A percentile compares a stretch with the other conserved stretches of the same genome.
Conservation (phyloP, 2,329 filamentous ascomycete genomes). For the Cyphellophora europaea region DNA sequence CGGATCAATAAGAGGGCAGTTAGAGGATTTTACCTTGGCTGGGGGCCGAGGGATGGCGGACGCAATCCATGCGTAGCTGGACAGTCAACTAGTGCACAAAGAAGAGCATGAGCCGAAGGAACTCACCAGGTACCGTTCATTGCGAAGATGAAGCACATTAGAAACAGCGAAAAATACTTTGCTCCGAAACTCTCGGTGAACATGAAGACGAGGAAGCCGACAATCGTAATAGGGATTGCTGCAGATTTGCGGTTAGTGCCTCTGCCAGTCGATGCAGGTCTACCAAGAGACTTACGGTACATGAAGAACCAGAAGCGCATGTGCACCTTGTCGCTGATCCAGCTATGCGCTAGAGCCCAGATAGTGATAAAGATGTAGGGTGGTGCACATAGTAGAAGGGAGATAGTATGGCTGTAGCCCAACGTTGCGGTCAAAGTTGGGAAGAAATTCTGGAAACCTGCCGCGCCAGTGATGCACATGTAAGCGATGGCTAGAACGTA, state of each 20-base stretch:
- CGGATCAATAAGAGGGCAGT: too few species aligned
- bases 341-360: conserved; percentile 36
- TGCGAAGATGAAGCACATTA: conserved; percentile 48
- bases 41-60: conserved; percentile 42
- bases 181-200: conserved; percentile 41
- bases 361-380: conserved; percentile 47
- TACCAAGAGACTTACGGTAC: too few species aligned
- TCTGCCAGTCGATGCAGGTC: too few species aligned
- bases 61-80: conserved; percentile 41
- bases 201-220: conserved; percentile 48
- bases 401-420: conserved; percentile 34
- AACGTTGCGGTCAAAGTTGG: conserved; percentile 41
- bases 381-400: conserved; percentile 43
- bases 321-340: conserved; percentile 33
- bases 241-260: too few species aligned
- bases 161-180: conserved; percentile 47
- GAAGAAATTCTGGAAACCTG: conserved; percentile 50
- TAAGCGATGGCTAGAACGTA: conserved; percentile 37
- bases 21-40: too few species aligned
- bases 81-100: too few species aligned
- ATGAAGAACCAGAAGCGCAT: conserved; percentile 45
- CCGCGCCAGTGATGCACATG: conserved; percentile 39
- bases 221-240: conserved; percentile 42
- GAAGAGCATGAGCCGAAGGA: not conserved
- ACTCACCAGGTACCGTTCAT: conserved; percentile 39